Conservation (phyloP, 2,329 filamentous ascomycete genomes). For the Thielaviopsis ethacetica region DNA sequence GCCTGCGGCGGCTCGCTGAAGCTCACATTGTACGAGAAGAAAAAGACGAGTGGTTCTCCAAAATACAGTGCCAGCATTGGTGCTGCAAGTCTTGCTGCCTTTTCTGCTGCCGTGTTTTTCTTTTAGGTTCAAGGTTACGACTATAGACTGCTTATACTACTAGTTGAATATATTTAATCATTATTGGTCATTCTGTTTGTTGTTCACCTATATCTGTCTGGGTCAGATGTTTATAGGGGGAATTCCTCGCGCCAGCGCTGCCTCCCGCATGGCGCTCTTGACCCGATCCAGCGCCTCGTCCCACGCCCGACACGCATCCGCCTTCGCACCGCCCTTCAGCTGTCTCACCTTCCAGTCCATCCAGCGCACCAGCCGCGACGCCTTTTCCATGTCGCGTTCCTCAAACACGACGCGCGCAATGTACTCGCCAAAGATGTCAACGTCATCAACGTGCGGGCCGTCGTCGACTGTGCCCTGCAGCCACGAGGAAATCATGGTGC, state of each 20-base stretch:
- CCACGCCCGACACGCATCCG: constrained; percentile 30
- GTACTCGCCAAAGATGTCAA: constrained; percentile 58
- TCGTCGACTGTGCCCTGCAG: constrained; percentile 47
- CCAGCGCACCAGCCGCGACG: constrained; percentile 53
- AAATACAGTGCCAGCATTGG: neutral
- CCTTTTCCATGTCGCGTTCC: constrained; percentile 67
- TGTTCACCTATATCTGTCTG: neutral
- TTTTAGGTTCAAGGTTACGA: neutral
- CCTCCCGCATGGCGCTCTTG: constrained; percentile 35
- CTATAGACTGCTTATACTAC: too few species aligned
- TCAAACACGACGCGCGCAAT: constrained; percentile 53
- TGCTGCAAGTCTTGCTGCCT: too few species aligned
- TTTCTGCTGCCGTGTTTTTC: neutral
- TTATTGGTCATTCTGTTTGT: neutral
- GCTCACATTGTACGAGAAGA: constrained; percentile 27
- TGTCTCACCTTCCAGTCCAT: constrained; percentile 37
- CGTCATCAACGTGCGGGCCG: constrained; percentile 66
- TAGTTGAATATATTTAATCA: too few species aligned
- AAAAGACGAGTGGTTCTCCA: neutral
- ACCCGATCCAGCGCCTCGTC: constrained; percentile 25
- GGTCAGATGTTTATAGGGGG: constrained; percentile 1
- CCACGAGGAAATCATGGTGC: constrained; percentile 64
- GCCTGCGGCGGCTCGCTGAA: constrained; percentile 38
- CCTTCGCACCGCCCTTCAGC: constrained; percentile 17
- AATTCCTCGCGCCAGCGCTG: constrained; percentile 39